These are phyloP conservation scores for Thielaviopsis euricoi DNA, from an alignment of 2,329 filamentous ascomycete species.

Conservation along the genomic window DNA sequence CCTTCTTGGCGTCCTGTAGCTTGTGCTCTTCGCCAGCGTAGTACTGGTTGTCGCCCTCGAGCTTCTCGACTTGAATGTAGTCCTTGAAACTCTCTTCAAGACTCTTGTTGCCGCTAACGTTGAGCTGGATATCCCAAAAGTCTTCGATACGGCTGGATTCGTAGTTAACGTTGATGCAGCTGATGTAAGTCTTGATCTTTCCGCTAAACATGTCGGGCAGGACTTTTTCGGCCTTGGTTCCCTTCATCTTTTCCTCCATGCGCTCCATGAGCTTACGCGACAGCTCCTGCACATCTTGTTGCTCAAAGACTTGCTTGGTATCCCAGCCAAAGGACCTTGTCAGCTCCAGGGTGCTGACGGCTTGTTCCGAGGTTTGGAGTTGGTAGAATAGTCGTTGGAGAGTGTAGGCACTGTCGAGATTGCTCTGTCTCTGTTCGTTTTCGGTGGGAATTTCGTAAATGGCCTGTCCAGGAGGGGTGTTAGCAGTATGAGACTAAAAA, in stretches of 20 bases:
- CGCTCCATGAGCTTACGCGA: conserved; percentile 95
- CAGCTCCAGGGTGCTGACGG: conserved; percentile 81
- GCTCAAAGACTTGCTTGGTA: conserved; percentile 92
- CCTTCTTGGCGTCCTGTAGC: conserved; percentile 91
- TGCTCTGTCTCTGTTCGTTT: conserved; percentile 59
- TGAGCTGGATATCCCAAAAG: conserved; percentile 97
- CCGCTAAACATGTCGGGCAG: conserved; percentile 86
- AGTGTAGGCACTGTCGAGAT: conserved; percentile 80
- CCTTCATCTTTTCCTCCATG: conserved; percentile 96
- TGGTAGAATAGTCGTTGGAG: conserved; percentile 90
- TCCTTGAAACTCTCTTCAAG: conserved; percentile 89
- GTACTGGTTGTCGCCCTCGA: conserved; percentile 98
- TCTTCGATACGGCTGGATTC: conserved; percentile 92
- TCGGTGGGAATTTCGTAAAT: conserved; percentile 95
- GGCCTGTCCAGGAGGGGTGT: conserved; percentile 35
- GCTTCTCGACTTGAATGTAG: conserved; percentile 89
- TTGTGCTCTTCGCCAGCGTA: conserved; percentile 80
- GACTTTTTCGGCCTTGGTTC: conserved; percentile 76
- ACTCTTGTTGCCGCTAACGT: conserved; percentile 85
- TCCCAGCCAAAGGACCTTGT: conserved; percentile 98
- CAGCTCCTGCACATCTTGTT: conserved; percentile 95
- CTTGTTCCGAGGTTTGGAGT: conserved; percentile 67
- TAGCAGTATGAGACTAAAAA: not conserved
- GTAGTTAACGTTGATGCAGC: conserved; percentile 95
- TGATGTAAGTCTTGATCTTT: conserved; percentile 97